Conservation (phyloP, 1,284 basidiomycete species). For the Dichomitus squalens region DNA sequence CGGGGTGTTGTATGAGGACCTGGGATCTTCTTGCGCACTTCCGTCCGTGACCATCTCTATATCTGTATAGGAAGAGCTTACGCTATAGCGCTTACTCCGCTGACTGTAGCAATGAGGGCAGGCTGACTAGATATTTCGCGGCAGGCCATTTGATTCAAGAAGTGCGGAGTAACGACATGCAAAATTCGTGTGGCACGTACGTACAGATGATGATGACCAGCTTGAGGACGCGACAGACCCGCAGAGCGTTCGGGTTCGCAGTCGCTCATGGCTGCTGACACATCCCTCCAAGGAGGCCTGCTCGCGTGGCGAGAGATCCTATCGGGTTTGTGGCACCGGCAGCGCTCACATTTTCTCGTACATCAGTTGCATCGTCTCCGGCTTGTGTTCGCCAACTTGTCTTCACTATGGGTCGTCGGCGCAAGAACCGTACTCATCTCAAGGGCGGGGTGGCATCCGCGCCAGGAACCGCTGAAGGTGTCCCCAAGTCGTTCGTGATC, state of each 20-base stretch:
- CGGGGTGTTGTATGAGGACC: not conserved
- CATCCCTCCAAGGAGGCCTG: no score
- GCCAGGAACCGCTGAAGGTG: slow-evolving; percentile 39
- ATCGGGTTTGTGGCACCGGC: no score
- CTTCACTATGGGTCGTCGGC: slow-evolving; percentile 69
- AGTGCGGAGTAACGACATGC: not conserved
- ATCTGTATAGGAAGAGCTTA: not conserved
- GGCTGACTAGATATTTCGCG: slow-evolving; percentile 1
- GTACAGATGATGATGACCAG: no score
- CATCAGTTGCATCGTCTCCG: not conserved
- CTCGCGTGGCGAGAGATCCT: no score
- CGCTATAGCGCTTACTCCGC: not conserved
- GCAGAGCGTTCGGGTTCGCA: no score
- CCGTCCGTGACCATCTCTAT: no score
- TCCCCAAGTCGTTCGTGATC: slow-evolving; percentile 86
- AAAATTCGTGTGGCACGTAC: no score
- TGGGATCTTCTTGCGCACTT: no score
- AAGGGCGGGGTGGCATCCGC: slow-evolving; percentile 53
- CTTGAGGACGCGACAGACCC: no score
- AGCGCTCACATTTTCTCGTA: not conserved
- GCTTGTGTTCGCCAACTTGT: not conserved
- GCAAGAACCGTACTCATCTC: slow-evolving; percentile 88
- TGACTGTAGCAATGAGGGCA: slow-evolving; percentile 1
- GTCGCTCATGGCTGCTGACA: no score
- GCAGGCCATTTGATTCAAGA: no score